Conservation (phyloP, 257 asterid genomes). For the Coffea canephora region DNA sequence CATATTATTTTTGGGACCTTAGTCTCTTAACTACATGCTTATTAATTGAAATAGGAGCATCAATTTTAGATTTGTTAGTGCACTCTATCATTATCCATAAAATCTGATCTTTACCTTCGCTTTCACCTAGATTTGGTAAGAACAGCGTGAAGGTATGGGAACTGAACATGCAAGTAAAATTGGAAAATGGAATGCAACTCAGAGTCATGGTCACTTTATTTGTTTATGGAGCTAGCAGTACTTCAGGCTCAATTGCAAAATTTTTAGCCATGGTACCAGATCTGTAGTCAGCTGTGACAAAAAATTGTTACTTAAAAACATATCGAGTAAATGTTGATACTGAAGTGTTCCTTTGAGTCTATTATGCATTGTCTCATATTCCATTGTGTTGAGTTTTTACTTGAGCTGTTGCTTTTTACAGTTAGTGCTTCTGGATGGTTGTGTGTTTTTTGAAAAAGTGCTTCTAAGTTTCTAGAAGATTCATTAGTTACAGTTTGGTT, state of each 20-base stretch:
- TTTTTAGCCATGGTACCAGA: background rate
- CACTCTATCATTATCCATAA: no score
- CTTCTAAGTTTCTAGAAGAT: background rate
- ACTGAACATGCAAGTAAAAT: no score
- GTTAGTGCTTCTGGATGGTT: background rate
- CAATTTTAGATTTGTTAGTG: no score
- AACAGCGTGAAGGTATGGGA: no score
- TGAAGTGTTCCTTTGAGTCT: no score
- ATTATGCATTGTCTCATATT: background rate
- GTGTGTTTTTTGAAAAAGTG: background rate
- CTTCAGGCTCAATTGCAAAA: background rate
- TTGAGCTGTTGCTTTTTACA: background rate
- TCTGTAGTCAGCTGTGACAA: no score
- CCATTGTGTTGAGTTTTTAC: no score
- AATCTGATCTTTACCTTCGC: no score
- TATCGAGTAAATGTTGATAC: background rate
- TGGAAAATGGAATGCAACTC: no score
- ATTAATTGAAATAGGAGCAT: background rate
- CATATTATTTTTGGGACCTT: background rate
- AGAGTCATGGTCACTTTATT: no score
- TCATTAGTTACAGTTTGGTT: background rate
- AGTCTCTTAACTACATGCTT: background rate
- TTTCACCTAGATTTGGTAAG: no score
- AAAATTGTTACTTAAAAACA: background rate
- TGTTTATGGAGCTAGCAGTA: background rate